Evolutionary conservation across 2,329 filamentous ascomycete species (phyloP), one percentile per base, ranked within the genome.

Genomic region (Fusarium dimerum): DNA sequence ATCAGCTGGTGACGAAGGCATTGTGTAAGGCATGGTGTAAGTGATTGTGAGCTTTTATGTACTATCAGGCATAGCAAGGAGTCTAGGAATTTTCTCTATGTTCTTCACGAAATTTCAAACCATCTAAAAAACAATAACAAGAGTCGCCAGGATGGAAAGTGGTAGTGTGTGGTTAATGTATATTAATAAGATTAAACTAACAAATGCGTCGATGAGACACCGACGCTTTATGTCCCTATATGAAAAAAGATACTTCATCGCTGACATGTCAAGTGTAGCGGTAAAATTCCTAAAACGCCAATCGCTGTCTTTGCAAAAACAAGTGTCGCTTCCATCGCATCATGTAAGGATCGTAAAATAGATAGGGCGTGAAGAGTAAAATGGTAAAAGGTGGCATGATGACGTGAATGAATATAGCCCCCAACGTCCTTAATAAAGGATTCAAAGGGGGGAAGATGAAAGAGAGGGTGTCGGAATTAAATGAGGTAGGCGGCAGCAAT

Each of bases 401-500:
- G 34, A 38, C 36, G 32, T n/a, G 36, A 20, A 36, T 45, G 45
- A 29, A 42, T 32, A 42, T 16, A 16, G 34, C 46, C 39, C 15
- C 39, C 15, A 43, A 29, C 7, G 20, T 26, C 20, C 20, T 26
- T 26, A 34, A 41, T 29, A 30, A 52, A 42, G 10, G 32, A 11
- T 10, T n/a, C n/a, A n/a, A 39, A 40, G n/a, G 13, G 29, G 17
- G 17, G 40, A 13, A 41, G 40, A 13, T 34, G 17, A 41, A 38
- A 40, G 48, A 38, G 29, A 29, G 30, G 45, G 17, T 45, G 29
- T 29, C 41, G 44, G 39, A 18, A 45, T 72, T 73, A 80, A 48
- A 80, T 52, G 51, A 79, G 64, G 59, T 70, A 74, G 48, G 66
- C 74, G 43, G 68, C 75, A 10, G 71, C 58, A 32, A 76, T 51